A percentile compares a stretch with the other conserved stretches of the same genome.
These are phyloP conservation scores for Neurospora terricola DNA, from an alignment of 495 filamentous ascomycete genomes.

Conservation along the genomic window DNA sequence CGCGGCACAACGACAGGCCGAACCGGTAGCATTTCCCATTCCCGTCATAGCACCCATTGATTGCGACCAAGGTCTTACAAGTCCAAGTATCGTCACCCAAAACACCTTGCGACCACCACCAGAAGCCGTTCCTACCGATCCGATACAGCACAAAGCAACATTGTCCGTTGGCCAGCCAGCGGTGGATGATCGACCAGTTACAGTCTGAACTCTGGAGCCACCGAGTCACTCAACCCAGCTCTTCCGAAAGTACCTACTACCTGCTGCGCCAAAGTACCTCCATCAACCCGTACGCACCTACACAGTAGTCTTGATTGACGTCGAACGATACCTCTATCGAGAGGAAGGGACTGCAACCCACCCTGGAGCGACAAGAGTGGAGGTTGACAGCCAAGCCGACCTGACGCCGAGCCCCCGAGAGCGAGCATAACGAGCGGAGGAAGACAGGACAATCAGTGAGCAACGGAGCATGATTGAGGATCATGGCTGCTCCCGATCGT, in stretches of 20 bases:
- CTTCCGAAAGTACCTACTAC: not conserved
- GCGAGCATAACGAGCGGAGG: not conserved
- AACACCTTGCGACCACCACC: not conserved
- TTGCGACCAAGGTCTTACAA: not conserved
- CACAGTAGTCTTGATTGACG: not conserved
- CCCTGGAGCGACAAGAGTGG: not conserved
- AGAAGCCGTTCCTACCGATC: not conserved
- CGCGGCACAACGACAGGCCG: not conserved
- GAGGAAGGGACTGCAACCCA: not conserved
- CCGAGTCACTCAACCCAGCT: not conserved
- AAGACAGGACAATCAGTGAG: not conserved
- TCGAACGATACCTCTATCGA: not conserved
- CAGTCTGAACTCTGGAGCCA: not conserved
- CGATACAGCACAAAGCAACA: not conserved
- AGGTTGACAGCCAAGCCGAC: not conserved
- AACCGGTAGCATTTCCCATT: not conserved
- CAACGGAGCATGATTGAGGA: constrained; percentile 6
- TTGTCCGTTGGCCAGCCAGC: not conserved
- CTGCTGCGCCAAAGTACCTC: not conserved
- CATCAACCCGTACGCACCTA: not conserved
- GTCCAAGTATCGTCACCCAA: not conserved
- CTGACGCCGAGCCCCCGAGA: not conserved
- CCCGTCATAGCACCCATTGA: not conserved
- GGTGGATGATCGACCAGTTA: not conserved
- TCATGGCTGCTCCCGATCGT: not conserved